phyloP scores from a whole-genome alignment of 2,329 filamentous ascomycete genomes.

The Fusarium falciforme region DNA sequence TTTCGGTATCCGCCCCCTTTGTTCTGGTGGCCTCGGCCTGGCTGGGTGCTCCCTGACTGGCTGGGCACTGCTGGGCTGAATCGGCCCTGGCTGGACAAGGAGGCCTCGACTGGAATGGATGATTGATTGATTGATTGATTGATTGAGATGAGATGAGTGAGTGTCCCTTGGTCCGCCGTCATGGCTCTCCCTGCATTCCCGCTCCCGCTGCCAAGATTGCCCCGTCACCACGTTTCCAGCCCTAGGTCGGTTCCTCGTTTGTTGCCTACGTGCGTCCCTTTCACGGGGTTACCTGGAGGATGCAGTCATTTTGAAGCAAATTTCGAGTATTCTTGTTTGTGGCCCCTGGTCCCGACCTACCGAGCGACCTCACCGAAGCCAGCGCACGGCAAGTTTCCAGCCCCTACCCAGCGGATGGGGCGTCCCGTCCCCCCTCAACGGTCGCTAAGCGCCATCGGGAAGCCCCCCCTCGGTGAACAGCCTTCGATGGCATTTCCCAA shows the following conservation, averaged over 20 bases:
- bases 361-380: slow-evolving; percentile 13
- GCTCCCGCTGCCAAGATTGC: slow-evolving; percentile 33
- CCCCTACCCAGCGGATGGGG: slow-evolving; percentile 28
- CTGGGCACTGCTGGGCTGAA: background rate
- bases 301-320: slow-evolving; percentile 2
- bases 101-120: slow-evolving; percentile 19
- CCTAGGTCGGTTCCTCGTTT: slow-evolving; percentile 22
- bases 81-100: background rate
- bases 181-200: slow-evolving; percentile 39
- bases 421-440: slow-evolving; percentile 28
- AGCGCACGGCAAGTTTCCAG: slow-evolving; percentile 22
- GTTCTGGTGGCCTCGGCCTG: background rate
- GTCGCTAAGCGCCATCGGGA: slow-evolving; percentile 28
- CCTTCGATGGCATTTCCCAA: slow-evolving; percentile 31
- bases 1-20: slow-evolving; percentile 1
- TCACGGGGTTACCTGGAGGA: slow-evolving; percentile 11
- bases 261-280: slow-evolving; percentile 19
- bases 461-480: slow-evolving; percentile 16
- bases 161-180: slow-evolving; percentile 19
- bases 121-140: slow-evolving; percentile 16
- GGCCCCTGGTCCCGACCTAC: slow-evolving; percentile 19
- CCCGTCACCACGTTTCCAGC: slow-evolving; percentile 40
- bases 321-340: slow-evolving; percentile 24
- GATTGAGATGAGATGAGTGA: slow-evolving; percentile 29
- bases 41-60: slow-evolving; percentile 11